Base-by-base conservation (phyloP, 1,284 basidiomycete genomes). In the Pulveroboletus sp. region DNA sequence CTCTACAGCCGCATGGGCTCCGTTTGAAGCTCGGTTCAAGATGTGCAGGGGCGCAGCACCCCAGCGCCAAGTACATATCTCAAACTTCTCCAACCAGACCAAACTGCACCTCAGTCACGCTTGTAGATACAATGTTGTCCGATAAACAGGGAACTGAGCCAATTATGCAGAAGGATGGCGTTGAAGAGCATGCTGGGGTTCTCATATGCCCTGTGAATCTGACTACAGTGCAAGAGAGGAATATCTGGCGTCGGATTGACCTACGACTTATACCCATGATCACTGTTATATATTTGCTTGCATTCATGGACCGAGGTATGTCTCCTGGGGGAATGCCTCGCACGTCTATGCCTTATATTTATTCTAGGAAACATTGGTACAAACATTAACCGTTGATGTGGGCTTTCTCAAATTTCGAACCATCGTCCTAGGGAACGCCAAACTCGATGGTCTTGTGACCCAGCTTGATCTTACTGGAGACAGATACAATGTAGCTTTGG, bases 301-400 rank as follows among this genome's bases (percentile, higher is more conserved):
- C 53, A 2, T 55, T 55, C 53, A 52, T 52, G 53, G 48, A 55
- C 35, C 22, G 53, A 55, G 53, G 53, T 39, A 26, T 25, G 49
- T 18, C 18, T 43, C 18, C 17, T 29, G 10, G 25, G 17, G 9
- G 20, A 25, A 35, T 25, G 31, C 17, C 10, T 25, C 35, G 43
- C 28, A 17, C 17, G 20, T 15, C 14, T 44, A 36, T 28, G 31
- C 18, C 26, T 39, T 17, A 5, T 22, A 10, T 22, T 35, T 7
- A 6, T 29, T 20, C 22, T 24, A 55, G 54, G 49, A 25, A 55
- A 55, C 35, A 55, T 55, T 15, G 54, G 54, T 55, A 35, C 49
- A 43, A 22, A 42, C 25, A 5, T 14, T 11, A 10, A 18, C 6
- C 3, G 14, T 12, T 11, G 22, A 33, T 10, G 24, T 20, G 6